Evolutionary conservation across 371 early-diverging fungal species (phyloP).

Genomic region (Coemansia sp.): DNA sequence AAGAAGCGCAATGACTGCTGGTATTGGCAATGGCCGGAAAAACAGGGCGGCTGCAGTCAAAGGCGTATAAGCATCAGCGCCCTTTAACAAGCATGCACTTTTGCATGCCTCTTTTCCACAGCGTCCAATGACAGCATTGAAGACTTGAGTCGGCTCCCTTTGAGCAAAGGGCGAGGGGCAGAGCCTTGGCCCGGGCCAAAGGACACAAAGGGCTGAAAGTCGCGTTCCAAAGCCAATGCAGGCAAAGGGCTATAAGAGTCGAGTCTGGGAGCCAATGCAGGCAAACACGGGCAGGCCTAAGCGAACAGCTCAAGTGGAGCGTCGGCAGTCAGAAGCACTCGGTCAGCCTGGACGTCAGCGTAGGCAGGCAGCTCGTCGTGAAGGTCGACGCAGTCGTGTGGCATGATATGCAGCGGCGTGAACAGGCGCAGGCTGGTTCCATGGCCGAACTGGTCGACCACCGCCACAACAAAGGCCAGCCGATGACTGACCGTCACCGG

Average conservation of each 20-base stretch:
- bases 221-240: background rate
- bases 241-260: background rate
- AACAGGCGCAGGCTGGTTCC: slow-evolving; percentile 44
- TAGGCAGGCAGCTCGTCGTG: slow-evolving; percentile 41
- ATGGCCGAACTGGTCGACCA: slow-evolving; percentile 37
- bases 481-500: slow-evolving; percentile 45
- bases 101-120: background rate
- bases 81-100: background rate
- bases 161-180: background rate
- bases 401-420: slow-evolving; percentile 48
- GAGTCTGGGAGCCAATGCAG: background rate
- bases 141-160: background rate
- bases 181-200: background rate
- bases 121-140: background rate
- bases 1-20: background rate
- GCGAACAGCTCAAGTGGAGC: background rate
- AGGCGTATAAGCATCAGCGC: background rate
- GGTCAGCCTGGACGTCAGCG: slow-evolving; percentile 33
- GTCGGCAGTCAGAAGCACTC: slow-evolving; percentile 24
- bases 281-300: background rate
- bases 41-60: background rate
- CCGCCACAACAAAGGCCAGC: slow-evolving; percentile 46
- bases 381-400: slow-evolving; percentile 24
- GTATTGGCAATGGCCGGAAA: background rate
- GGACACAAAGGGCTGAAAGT: background rate